phyloP scores from a whole-genome alignment of 192 early-diverging fungal species.

The Funneliformis geosporum region DNA sequence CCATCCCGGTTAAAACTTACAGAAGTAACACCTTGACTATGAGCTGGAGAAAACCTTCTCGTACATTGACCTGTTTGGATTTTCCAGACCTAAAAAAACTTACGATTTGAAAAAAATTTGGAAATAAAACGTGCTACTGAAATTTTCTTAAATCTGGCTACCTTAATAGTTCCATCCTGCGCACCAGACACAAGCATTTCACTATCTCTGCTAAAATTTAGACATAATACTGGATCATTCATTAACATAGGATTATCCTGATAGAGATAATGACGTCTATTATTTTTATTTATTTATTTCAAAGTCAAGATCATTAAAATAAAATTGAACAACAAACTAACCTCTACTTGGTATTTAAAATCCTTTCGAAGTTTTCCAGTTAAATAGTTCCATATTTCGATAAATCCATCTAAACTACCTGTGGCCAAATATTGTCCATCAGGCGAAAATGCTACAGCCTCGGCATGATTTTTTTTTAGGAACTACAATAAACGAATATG shows the following conservation, averaged over 20 bases:
- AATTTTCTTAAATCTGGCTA: conserved; percentile 33
- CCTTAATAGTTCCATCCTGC: conserved; percentile 82
- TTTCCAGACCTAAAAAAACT: conserved; percentile 70
- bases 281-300: not conserved
- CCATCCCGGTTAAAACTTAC: conserved; percentile 78
- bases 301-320: not conserved
- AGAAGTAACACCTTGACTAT: conserved; percentile 81
- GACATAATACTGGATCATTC: conserved; percentile 77
- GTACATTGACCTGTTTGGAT: conserved; percentile 71
- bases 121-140: not conserved
- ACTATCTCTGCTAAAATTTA: conserved; percentile 78
- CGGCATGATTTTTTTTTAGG: conserved; percentile 84
- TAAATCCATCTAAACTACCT: conserved; percentile 91
- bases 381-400: conserved; percentile 93
- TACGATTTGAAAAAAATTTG: not conserved
- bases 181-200: conserved; percentile 83
- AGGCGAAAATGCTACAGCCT: conserved; percentile 76
- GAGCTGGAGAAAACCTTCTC: conserved; percentile 77
- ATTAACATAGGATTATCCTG: conserved; percentile 90
- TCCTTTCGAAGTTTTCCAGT: conserved; percentile 90
- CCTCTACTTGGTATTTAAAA: conserved; percentile 89
- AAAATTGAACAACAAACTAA: conserved; percentile 32
- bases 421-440: conserved; percentile 83
- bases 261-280: conserved; percentile 12
- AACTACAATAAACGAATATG: conserved; percentile 53